phyloP scores from a whole-genome alignment of 2,329 filamentous ascomycete genomes.

The Apiospora aurea region DNA sequence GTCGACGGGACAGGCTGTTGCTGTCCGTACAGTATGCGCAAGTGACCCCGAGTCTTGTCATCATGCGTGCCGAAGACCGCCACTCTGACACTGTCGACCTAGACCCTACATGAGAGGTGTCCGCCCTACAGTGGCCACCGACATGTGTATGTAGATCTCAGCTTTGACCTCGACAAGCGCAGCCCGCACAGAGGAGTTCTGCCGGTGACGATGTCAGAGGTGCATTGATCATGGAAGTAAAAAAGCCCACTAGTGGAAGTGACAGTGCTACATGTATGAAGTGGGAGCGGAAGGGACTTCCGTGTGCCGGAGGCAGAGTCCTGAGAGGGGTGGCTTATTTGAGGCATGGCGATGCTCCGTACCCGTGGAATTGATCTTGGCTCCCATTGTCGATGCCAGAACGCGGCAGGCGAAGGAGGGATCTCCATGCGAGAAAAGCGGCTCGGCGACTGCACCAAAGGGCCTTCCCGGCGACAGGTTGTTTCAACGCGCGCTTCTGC shows the following conservation, averaged over 20 bases:
- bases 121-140: slow-evolving; percentile 20
- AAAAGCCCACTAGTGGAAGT: slow-evolving; percentile 1
- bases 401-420: slow-evolving; percentile 14
- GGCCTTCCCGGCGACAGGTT: not conserved
- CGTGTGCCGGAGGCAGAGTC: slow-evolving; percentile 3
- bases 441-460: slow-evolving; percentile 13
- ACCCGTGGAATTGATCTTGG: slow-evolving; percentile 7
- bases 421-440: slow-evolving; percentile 17
- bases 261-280: slow-evolving; percentile 14
- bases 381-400: slow-evolving; percentile 10
- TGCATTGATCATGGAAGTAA: slow-evolving; percentile 18
- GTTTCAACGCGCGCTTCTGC: slow-evolving; percentile 20
- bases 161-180: slow-evolving; percentile 16
- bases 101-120: not conserved
- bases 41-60: slow-evolving; percentile 6
- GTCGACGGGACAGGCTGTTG: slow-evolving; percentile 5
- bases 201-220: slow-evolving; percentile 9
- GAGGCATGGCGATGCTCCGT: slow-evolving; percentile 11
- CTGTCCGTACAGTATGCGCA: slow-evolving; percentile 13
- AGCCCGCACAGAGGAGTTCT: slow-evolving; percentile 3
- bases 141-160: slow-evolving; percentile 20
- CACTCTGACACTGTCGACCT: slow-evolving; percentile 16
- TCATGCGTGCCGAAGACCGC: slow-evolving; percentile 10
- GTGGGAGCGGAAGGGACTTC: slow-evolving; percentile 18
- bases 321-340: not conserved